Evolutionary conservation across 257 asterid genomes (phyloP).

Genomic region (Nicotiana knightiana): DNA sequence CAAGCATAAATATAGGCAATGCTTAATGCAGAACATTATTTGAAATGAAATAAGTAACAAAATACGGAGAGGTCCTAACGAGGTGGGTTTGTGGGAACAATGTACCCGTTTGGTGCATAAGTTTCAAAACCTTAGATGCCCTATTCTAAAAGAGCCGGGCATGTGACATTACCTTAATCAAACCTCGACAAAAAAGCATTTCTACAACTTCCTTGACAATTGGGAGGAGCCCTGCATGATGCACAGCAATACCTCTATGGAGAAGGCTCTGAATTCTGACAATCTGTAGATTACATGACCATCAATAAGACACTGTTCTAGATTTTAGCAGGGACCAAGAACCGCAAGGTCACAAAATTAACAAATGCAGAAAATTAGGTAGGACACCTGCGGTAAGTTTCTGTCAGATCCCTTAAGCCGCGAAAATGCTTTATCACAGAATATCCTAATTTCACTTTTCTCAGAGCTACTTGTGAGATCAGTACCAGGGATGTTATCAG

Average conservation of each 20-base stretch:
- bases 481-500: conserved; percentile 73
- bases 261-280: conserved; percentile 94
- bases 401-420: conserved; percentile 96
- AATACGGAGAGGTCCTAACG: not conserved
- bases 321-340: conserved; percentile 1
- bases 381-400: conserved; percentile 87
- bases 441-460: conserved; percentile 91
- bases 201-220: conserved; percentile 98
- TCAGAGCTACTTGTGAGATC: conserved; percentile 93
- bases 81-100: conserved; percentile 1
- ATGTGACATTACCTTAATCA: conserved; percentile 61
- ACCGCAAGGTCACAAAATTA: not conserved
- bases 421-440: conserved; percentile 96
- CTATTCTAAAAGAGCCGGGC: not conserved
- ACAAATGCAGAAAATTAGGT: conserved; percentile 7
- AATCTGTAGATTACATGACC: conserved; percentile 47
- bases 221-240: conserved; percentile 98
- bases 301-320: not conserved
- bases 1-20: not conserved
- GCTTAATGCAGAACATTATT: not conserved
- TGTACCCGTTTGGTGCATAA: not conserved
- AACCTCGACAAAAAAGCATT: conserved; percentile 99
- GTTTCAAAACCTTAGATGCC: not conserved
- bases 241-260: conserved; percentile 90
- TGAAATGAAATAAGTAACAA: not conserved